Evolutionary conservation across 148 eudicot genomes (phyloP), one percentile per base, ranked within the genome.

Genomic region (Vaccinium darrowii): DNA sequence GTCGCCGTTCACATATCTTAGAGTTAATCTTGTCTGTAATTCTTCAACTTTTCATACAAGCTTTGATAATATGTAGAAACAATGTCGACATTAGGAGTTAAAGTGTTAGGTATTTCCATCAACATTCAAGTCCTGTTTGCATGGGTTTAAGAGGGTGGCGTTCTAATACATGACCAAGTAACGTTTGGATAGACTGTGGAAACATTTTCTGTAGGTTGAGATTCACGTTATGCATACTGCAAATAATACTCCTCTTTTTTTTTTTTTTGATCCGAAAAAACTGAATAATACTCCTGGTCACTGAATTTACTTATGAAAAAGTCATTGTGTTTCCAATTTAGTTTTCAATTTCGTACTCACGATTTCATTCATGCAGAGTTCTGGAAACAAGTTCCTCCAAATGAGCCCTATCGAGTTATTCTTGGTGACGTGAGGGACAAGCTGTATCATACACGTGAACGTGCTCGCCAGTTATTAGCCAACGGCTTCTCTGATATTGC

Each of bases 391-490:
- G 89, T 96, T 73, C 98, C 99, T 77, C 91, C 94, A 65, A 96
- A 77, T 83, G 99, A 96, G 83, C 98, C 99, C 74, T 96, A 96
- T 57, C 97, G 98, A 85, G 99, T 96, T 12, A 88, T 96, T 82
- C 97, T 96, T 78, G 97, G 98, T 83, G 94, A 94, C 73, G 99
- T 96, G 85, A 92, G 99, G 88, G 99, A 96, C 87, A 94, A 92
- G 83, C 89, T 96, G 79, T 96, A 94, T 78, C 88, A 92, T 58
- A 94, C 99, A n/a, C 98, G 99, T 85, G 99, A 96, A 83, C 95
- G 98, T 33, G 90, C 99, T 79, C 98, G 97, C 53, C 94, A 92
- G 65, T 33, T 97, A 75, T 90, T 97, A 84, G 90, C 98, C 74
- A 91, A 95, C 65, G 98, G 93, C 49, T 83, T 63, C 63, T 97